phyloP scores from a whole-genome alignment of 805 yeast species.

The Torulaspora delbrueckii region DNA sequence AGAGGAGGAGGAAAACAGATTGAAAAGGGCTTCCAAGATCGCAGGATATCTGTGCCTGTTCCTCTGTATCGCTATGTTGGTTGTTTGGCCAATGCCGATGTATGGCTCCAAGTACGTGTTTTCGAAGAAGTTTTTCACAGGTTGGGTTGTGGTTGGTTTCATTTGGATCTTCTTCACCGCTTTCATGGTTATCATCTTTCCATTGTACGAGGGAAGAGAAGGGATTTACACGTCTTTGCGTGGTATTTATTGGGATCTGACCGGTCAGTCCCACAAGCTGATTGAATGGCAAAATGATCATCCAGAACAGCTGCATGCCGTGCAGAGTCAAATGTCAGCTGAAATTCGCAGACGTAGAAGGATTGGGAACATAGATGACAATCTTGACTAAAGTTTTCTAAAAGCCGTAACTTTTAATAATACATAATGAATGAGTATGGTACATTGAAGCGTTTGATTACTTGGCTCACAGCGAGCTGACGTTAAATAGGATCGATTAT shows the following conservation, averaged over 20 bases:
- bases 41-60: conserved; percentile 59
- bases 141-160: conserved; percentile 80
- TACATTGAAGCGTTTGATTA: no score
- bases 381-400: neutral
- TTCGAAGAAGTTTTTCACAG: conserved; percentile 72
- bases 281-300: conserved; percentile 69
- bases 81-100: conserved; percentile 95
- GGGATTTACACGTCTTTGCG: conserved; percentile 60
- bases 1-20: conserved; percentile 36
- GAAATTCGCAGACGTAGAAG: conserved; percentile 13
- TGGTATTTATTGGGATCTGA: conserved; percentile 80
- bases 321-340: conserved; percentile 57
- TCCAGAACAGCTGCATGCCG: conserved; percentile 72
- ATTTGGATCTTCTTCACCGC: conserved; percentile 75
- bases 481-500: no score
- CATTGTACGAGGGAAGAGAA: conserved; percentile 67
- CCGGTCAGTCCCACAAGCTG: conserved; percentile 71
- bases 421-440: neutral
- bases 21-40: conserved; percentile 53
- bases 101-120: conserved; percentile 76
- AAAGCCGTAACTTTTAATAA: neutral
- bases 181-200: conserved; percentile 59
- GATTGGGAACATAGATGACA: conserved; percentile 5
- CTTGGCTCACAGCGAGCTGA: no score
- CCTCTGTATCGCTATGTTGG: conserved; percentile 57